Percentiles rank a stretch among this genome's conserved stretches.
Conservation (phyloP, 352 stramenopile species). For the Phytopythium ostracodes region DNA sequence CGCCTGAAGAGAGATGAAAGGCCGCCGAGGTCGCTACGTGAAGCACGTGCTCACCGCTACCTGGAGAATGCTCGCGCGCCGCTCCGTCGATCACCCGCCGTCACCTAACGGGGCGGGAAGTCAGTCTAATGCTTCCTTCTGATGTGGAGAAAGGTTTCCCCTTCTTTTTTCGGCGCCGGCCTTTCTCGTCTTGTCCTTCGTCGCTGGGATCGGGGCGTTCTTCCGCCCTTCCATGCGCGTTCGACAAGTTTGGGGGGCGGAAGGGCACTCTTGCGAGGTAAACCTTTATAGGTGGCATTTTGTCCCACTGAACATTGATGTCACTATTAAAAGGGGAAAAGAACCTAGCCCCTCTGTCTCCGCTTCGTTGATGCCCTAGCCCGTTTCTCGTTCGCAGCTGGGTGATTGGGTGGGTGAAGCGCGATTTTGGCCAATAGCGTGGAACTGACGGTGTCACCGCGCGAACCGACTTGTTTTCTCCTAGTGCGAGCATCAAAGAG, state of each 20-base stretch:
- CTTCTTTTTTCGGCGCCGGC: too few species aligned
- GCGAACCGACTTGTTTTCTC: slow-evolving; percentile 3
- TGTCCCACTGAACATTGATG: background rate
- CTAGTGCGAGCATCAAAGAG: background rate
- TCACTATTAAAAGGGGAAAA: background rate
- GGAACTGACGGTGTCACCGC: background rate
- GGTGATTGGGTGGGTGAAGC: background rate
- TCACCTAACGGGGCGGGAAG: background rate
- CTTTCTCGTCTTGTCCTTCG: background rate
- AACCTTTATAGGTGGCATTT: too few species aligned
- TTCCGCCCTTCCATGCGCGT: background rate
- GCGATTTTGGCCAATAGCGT: slow-evolving; percentile 1
- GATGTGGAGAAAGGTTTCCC: background rate
- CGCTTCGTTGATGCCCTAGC: background rate
- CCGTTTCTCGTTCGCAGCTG: slow-evolving; percentile 1
- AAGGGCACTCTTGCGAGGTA: background rate
- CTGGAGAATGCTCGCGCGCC: background rate
- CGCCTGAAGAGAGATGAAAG: background rate
- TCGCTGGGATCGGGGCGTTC: background rate
- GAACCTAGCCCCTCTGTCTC: background rate
- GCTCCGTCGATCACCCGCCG: background rate
- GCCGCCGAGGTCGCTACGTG: background rate
- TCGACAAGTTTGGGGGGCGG: too few species aligned
- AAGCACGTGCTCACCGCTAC: background rate
- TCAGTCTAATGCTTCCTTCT: background rate